Percentiles rank a stretch among this genome's conserved stretches.
phyloP scores from a whole-genome alignment of 2,329 filamentous ascomycete genomes.

The Ophiocordyceps camponoti-rufipedis region DNA sequence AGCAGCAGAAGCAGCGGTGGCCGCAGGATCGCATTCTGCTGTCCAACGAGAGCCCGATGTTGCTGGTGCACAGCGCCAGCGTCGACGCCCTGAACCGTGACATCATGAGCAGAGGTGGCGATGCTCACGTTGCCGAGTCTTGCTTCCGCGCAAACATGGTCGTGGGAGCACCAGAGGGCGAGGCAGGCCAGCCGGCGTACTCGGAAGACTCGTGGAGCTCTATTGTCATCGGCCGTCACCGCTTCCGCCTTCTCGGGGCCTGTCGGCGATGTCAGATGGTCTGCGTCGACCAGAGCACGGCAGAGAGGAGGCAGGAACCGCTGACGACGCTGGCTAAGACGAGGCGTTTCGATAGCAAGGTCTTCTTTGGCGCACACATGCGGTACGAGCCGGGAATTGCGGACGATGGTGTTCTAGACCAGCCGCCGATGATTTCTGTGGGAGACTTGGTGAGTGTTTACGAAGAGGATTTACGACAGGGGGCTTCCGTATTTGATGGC shows the following conservation, averaged over 20 bases:
- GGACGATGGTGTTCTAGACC: conserved; percentile 1
- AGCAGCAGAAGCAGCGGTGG: conserved; percentile 9
- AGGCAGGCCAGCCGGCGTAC: conserved; percentile 38
- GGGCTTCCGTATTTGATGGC: too few species aligned
- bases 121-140: conserved; percentile 43
- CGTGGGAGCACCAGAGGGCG: conserved; percentile 25
- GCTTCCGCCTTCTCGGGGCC: conserved; percentile 57
- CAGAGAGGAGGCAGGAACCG: conserved; percentile 62
- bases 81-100: conserved; percentile 58
- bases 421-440: conserved; percentile 24
- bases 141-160: conserved; percentile 85
- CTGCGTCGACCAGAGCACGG: conserved; percentile 75
- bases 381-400: conserved; percentile 19
- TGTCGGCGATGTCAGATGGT: conserved; percentile 94
- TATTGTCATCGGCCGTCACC: conserved; percentile 44
- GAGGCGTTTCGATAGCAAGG: conserved; percentile 62
- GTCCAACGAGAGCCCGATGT: conserved; percentile 86
- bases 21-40: conserved; percentile 41
- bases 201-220: conserved; percentile 63
- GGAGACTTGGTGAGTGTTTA: conserved; percentile 24
- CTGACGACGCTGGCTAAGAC: conserved; percentile 81
- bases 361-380: conserved; percentile 80
- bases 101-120: conserved; percentile 46
- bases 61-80: conserved; percentile 66
- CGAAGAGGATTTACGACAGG: too few species aligned